Conservation (phyloP, 225 moss, liverwort and hornwort species). For the Straminergon stramineum region DNA sequence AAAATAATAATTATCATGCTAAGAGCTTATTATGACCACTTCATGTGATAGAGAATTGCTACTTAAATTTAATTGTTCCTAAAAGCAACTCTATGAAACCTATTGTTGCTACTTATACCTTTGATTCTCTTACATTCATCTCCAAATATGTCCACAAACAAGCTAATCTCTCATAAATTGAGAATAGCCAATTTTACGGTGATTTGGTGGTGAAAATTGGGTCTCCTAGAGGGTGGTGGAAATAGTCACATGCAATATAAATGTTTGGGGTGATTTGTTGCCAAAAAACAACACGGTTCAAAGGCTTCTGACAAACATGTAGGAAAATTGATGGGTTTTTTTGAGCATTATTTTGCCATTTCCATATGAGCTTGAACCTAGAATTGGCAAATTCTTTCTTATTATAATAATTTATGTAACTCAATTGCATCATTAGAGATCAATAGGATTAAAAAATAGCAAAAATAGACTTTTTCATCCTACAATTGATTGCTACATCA, state of each 20-base stretch:
- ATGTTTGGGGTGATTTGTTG: fast-evolving
- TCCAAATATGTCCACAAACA: fast-evolving
- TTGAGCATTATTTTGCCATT: fast-evolving
- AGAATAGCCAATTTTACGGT: background rate
- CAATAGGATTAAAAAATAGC: fast-evolving
- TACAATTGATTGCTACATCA: background rate
- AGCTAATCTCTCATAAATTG: background rate
- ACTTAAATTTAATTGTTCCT: background rate
- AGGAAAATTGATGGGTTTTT: background rate
- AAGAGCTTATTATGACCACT: background rate
- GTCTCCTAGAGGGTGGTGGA: fast-evolving
- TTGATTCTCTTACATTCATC: fast-evolving
- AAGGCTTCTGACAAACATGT: fast-evolving
- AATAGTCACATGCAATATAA: fast-evolving
- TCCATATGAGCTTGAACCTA: fast-evolving
- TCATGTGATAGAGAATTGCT: fast-evolving
- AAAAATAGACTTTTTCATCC: background rate
- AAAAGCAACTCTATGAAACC: background rate
- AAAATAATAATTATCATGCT: background rate
- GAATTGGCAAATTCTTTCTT: background rate
- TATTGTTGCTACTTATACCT: background rate
- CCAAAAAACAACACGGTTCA: fast-evolving
- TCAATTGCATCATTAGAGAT: background rate
- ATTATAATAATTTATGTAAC: background rate
- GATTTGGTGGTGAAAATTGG: background rate